Base-by-base conservation (phyloP, 768 basidiomycete genomes). In the Termitomyces sp. region DNA sequence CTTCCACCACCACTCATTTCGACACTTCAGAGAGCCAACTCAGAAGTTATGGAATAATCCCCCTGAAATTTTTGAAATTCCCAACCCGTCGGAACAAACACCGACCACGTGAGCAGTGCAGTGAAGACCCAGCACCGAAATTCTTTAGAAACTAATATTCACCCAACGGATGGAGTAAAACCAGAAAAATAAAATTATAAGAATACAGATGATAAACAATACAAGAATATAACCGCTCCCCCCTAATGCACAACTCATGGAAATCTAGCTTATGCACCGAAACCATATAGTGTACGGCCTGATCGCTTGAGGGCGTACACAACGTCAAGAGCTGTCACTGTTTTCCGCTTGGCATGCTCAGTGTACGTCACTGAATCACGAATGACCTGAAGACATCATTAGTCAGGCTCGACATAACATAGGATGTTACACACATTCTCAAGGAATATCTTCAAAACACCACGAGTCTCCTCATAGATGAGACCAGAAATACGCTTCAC, bases 331-430 rank as follows among this genome's bases (percentile, higher is more conserved):
- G 94, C 93, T 46, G 94, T 96, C 49, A 96, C 94, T 23, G 93
- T 94, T 75, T 91, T 92, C 70, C 92, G 80, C 77, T 96, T 96
- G 43, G 94, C 94, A 74, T 55, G 54, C 23, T 97, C 94, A 56
- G 94, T 97, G 85, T 97, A 97, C 73, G 94, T 96, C 64, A 96
- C 94, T 51, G 93, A 94, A 70, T 96, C 94, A 64, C 94, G 90
- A 68, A 96, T 95, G 64, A 95, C 86, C 88, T 89, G 64, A 2
- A 49, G 45, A 58, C 5, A 9, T 19, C 51, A 16, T 53, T 3
- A 61, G 44, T 10, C 32, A 35, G 25, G 4, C 10, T 5, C 23
- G n/a, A 14, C 9, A 10, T 11, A 6, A 23, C 25, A 39, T 0
- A 16, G 11, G 12, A n/a, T 8, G 19, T 14, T 9, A 54, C 43